Percentiles rank a stretch among this genome's conserved stretches.
phyloP scores from a whole-genome alignment of 345 rosid species.

The Garcia nutans region DNA sequence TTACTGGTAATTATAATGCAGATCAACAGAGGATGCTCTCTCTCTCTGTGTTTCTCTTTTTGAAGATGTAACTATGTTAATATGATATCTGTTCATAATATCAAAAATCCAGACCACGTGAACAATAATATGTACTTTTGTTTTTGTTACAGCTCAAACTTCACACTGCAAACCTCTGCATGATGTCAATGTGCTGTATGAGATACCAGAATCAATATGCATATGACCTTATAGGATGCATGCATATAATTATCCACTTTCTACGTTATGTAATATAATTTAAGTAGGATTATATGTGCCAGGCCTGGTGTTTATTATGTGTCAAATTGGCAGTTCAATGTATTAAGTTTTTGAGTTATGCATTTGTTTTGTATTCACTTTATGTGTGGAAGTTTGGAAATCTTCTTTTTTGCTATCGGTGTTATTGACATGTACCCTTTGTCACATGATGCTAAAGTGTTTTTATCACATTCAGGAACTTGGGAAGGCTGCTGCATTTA shows the following conservation, averaged over 20 bases:
- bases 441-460: background rate
- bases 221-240: background rate
- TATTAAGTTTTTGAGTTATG: background rate
- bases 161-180: background rate
- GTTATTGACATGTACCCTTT: background rate
- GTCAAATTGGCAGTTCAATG: background rate
- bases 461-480: conserved; percentile 43
- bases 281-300: background rate
- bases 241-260: background rate
- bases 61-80: background rate
- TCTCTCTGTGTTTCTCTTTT: background rate
- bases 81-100: background rate
- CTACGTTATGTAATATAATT: background rate
- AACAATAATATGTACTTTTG: background rate
- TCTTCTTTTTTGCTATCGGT: background rate
- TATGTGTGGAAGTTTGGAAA: background rate
- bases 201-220: background rate
- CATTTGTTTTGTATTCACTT: background rate
- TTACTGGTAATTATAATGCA: background rate
- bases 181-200: background rate
- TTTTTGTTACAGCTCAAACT: background rate
- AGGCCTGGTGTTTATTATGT: background rate
- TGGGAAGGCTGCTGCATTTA: conserved; percentile 48
- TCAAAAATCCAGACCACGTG: background rate
- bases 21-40: background rate